Percentiles rank a stretch among this genome's conserved stretches.
phyloP scores from a whole-genome alignment of 345 rosid species.

The Populus tremula region DNA sequence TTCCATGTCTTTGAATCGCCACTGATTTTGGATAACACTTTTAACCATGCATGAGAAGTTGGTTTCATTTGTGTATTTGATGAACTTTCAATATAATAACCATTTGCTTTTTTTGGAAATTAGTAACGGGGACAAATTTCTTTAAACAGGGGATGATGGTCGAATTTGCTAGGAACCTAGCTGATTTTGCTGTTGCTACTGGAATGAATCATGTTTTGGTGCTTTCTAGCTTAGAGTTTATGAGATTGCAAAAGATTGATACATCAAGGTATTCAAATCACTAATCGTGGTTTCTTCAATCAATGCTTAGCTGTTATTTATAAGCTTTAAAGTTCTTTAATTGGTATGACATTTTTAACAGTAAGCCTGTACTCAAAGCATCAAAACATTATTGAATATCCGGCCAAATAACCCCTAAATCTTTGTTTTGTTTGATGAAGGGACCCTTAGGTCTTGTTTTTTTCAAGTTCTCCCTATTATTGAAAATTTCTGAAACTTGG shows the following conservation, averaged over 20 bases:
- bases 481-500: neutral
- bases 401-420: neutral
- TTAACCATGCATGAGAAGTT: neutral
- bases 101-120: neutral
- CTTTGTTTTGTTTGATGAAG: neutral
- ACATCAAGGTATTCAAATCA: constrained; percentile 56
- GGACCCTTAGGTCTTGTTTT: neutral
- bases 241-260: constrained; percentile 76
- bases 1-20: neutral
- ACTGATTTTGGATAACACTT: neutral
- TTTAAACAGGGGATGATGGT: constrained; percentile 69
- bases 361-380: neutral
- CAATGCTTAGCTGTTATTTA: neutral
- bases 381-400: neutral
- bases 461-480: neutral
- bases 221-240: constrained; percentile 87
- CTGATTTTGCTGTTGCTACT: constrained; percentile 68
- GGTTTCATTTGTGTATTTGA: neutral
- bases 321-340: neutral
- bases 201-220: constrained; percentile 70
- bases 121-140: neutral
- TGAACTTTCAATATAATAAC: neutral
- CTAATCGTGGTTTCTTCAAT: neutral
- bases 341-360: neutral
- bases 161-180: constrained; percentile 72